Percentiles rank a stretch among this genome's conserved stretches.
Conservation (phyloP, 495 filamentous ascomycete species). For the Daldinia decipiens region DNA sequence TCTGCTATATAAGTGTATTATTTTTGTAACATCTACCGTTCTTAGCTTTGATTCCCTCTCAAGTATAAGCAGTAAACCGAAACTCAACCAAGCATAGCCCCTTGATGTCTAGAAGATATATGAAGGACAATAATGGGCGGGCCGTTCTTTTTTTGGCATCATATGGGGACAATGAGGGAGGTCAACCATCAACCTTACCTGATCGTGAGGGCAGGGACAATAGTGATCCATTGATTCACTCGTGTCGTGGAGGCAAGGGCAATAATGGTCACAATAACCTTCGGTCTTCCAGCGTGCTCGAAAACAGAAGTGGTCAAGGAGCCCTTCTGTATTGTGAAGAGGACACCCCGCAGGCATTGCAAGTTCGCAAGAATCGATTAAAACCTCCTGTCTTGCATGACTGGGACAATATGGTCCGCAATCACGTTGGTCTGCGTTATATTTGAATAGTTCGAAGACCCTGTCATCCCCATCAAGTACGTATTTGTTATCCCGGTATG, state of each 20-base stretch:
- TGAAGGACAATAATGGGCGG: constrained; percentile 18
- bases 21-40: not conserved
- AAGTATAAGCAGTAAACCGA: not conserved
- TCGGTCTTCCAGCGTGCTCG: not conserved
- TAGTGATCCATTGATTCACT: not conserved
- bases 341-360: constrained; percentile 14
- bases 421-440: constrained; percentile 13
- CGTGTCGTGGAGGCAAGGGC: constrained; percentile 29
- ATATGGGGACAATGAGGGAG: no score
- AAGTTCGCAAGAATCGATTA: constrained; percentile 8
- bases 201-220: constrained; percentile 2
- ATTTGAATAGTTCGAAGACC: constrained; percentile 31
- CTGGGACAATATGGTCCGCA: constrained; percentile 32
- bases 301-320: constrained; percentile 35
- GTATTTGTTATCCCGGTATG: not conserved
- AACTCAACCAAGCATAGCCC: not conserved
- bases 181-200: no score
- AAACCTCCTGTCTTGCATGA: constrained; percentile 1
- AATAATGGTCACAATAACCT: constrained; percentile 31
- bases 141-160: not conserved
- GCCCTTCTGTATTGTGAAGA: constrained; percentile 9
- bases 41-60: not conserved
- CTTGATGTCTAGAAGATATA: constrained; percentile 1
- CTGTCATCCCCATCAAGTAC: constrained; percentile 29
- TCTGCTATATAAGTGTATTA: not conserved